Evolutionary conservation across 805 yeast species (phyloP).

Genomic region (Wickerhamomyces strasburgensis): DNA sequence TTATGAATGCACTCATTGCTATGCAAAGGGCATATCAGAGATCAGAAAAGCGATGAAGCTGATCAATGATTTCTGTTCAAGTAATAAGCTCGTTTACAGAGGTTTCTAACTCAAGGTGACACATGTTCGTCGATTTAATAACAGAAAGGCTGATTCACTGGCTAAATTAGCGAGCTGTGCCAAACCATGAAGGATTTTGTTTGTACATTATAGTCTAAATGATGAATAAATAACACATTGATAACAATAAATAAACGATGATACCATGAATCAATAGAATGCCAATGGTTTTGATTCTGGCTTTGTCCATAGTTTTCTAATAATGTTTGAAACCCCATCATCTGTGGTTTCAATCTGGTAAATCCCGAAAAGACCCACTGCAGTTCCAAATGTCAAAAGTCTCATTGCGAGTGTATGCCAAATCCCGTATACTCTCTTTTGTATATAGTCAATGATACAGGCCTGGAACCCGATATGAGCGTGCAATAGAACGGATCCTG

Average conservation of each 20-base stretch:
- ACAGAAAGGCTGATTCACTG: too few species aligned
- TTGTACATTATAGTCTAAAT: too few species aligned
- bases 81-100: too few species aligned
- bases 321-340: conserved; percentile 54
- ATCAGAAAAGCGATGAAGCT: too few species aligned
- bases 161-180: too few species aligned
- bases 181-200: too few species aligned
- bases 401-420: conserved; percentile 59
- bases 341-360: conserved; percentile 63
- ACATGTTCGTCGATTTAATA: too few species aligned
- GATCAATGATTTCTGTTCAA: too few species aligned
- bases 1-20: too few species aligned
- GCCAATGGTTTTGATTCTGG: conserved; percentile 16
- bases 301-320: conserved; percentile 33
- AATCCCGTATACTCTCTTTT: conserved; percentile 64
- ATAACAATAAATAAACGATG: background rate
- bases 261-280: background rate
- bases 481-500: conserved; percentile 55
- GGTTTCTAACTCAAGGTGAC: too few species aligned
- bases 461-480: conserved; percentile 68
- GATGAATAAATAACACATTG: too few species aligned
- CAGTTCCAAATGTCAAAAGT: conserved; percentile 57
- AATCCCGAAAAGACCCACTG: conserved; percentile 64
- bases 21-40: too few species aligned
- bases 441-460: conserved; percentile 76